Percentiles rank a stretch among this genome's conserved stretches.
These are phyloP conservation scores for Striga hermonthica DNA, from an alignment of 305 asterid species.

Conservation along the genomic window DNA sequence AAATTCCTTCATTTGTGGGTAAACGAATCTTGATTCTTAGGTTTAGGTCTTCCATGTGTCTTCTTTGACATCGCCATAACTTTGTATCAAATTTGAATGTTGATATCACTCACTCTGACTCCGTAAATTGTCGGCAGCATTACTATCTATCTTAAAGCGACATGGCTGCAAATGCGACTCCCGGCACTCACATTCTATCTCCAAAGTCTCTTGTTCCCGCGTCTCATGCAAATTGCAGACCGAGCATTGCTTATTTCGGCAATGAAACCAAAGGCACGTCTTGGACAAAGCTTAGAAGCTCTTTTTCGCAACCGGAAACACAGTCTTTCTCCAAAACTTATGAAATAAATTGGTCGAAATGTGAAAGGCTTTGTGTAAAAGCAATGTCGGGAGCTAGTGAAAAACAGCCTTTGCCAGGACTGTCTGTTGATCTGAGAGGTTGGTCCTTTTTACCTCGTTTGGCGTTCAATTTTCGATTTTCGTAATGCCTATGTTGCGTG, in stretches of 20 bases:
- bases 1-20: background rate
- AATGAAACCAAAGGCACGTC: slow-evolving; percentile 46
- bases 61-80: slow-evolving; percentile 14
- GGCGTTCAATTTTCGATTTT: slow-evolving; percentile 6
- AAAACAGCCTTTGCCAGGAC: slow-evolving; percentile 61
- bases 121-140: slow-evolving; percentile 29
- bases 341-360: slow-evolving; percentile 30
- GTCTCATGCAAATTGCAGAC: slow-evolving; percentile 39
- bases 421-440: slow-evolving; percentile 93
- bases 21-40: background rate
- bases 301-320: slow-evolving; percentile 40
- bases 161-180: slow-evolving; percentile 70
- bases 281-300: slow-evolving; percentile 50
- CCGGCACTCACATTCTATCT: slow-evolving; percentile 46
- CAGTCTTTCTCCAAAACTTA: slow-evolving; percentile 39
- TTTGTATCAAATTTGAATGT: slow-evolving; percentile 6
- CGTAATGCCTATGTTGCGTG: background rate
- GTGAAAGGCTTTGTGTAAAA: slow-evolving; percentile 46
- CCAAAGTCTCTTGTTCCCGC: slow-evolving; percentile 59
- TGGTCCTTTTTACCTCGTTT: slow-evolving; percentile 15
- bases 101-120: slow-evolving; percentile 17
- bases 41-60: slow-evolving; percentile 8
- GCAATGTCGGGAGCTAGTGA: slow-evolving; percentile 68
- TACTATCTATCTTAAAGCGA: slow-evolving; percentile 25
- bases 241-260: slow-evolving; percentile 46